Evolutionary conservation across 225 moss, liverwort and hornwort species (phyloP), one percentile per base, ranked within the genome.

Genomic region (Lunularia cruciata): DNA sequence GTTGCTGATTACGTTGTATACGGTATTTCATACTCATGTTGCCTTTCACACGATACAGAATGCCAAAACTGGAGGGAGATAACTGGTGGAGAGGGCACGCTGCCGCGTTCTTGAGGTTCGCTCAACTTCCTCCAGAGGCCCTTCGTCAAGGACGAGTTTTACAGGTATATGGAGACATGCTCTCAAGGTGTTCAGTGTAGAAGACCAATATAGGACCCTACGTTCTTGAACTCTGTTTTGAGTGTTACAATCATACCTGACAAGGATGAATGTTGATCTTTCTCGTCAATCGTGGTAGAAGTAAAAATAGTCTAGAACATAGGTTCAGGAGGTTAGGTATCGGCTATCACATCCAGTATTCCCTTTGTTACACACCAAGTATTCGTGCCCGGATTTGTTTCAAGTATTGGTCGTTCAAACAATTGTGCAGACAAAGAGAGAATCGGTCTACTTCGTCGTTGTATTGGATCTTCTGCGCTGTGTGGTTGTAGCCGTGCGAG

Each of bases 61-160:
- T 81, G 52, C 92, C 92, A 61, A 53, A 59, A 61, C 71, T 98
- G 27, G 76, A 83, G 75, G 96, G 96, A 47, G 96, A 98, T 67
- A 98, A 98, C 57, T 85, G 85, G 73, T 88, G 89, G 87, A 87
- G 92, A 64, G 96, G 96, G 30, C 96, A 98, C 63, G 92, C 90
- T 65, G 87, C 89, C 63, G 90, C 96, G n/a, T 98, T 98, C 81
- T 75, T 98, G 78, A 81, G 78, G 60, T 83, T 85, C 82, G 84
- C 89, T 5, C 66, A 86, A 39, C 74, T 98, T 73, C 73, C 84
- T 71, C 76, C 87, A 32, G 75, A 77, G 33, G 88, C 85, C 54
- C 88, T 93, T 43, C 86, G 74, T 54, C 60, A 78, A 63, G 96
- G 96, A 22, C 80, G 92, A 58, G 96, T 98, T 33, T 46, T 83